Conservation (phyloP, 78 protist species). For the Guillardia theta region DNA sequence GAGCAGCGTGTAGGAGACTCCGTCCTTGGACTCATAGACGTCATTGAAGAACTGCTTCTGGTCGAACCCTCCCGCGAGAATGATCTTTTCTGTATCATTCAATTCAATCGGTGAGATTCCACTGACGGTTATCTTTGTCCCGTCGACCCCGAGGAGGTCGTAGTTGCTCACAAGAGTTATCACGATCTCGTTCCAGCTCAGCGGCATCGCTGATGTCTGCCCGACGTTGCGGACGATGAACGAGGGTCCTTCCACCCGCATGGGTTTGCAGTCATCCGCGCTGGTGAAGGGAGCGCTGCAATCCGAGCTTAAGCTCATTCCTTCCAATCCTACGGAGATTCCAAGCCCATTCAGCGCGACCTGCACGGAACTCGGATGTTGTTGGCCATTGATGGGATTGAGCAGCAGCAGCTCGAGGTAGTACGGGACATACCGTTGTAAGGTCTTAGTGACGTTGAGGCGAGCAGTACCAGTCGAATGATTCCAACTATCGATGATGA, state of each 20-base stretch:
- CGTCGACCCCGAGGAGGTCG: neutral
- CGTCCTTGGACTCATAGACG: neutral
- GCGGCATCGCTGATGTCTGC: neutral
- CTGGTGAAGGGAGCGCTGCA: no score
- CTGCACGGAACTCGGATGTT: neutral
- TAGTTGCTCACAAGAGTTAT: neutral
- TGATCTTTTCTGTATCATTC: neutral
- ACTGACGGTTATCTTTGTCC: neutral
- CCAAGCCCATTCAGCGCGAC: neutral
- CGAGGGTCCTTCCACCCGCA: neutral
- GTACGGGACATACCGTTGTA: neutral
- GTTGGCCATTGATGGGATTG: neutral
- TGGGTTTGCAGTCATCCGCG: neutral
- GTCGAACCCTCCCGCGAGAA: neutral
- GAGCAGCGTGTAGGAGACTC: neutral
- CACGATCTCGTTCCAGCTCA: neutral
- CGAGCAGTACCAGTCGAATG: no score
- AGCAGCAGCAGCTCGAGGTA: neutral
- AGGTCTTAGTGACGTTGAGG: neutral
- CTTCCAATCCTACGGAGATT: neutral
- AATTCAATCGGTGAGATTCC: neutral
- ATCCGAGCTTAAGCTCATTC: no score
- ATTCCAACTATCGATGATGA: no score
- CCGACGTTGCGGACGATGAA: neutral
- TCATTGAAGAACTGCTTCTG: neutral